Base-by-base conservation (phyloP, 2,329 filamentous ascomycete species). In the Fonsecaea monophora region DNA sequence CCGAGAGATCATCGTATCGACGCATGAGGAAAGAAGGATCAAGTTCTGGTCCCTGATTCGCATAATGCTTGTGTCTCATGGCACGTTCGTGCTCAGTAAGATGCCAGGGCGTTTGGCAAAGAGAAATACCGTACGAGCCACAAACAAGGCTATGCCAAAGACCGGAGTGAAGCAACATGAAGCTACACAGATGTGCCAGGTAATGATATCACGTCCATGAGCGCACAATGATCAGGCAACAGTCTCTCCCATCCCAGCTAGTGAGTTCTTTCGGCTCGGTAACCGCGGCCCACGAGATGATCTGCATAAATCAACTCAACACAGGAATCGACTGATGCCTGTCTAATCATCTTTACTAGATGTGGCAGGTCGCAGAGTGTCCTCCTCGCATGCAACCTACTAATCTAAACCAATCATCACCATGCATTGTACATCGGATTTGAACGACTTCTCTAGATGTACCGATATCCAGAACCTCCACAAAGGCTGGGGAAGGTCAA, bases 401-500 rank as follows among this genome's bases (percentile, higher is more conserved):
- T 57, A 67, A 67, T 64, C 60, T 67, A 13, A 53, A 53, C 60
- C 55, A 64, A 61, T 64, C 34, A 34, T 38, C 35, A 12, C 42
- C 21, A 25, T 35, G 30, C 32, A 34, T 42, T 63, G 40, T 37
- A 56, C 32, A 21, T 63, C 65, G 65, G 65, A 67, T 42, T 55
- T 67, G 61, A 37, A 64, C 65, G 60, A 62, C 60, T 18, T 53
- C 21, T 34, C 25, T 50, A 10, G 45, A 50, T 50, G 21, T 12
- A 3, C 18, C 45, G 45, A 50, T 50, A 25, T 5, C 45, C 38
- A 53, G 57, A 30, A 8, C 32, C 15, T 48, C 40, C 32, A 18
- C 57, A 25, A 48, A n/a, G 25, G 30, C 35, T 15, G 57, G 32
- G 30, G 42, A n/a, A 35, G 10, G 25, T 25, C 18, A 12, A 48